These are phyloP conservation scores for Paraphaeosphaeria sporulosa DNA, from an alignment of 2,329 filamentous ascomycete genomes.

Conservation along the genomic window DNA sequence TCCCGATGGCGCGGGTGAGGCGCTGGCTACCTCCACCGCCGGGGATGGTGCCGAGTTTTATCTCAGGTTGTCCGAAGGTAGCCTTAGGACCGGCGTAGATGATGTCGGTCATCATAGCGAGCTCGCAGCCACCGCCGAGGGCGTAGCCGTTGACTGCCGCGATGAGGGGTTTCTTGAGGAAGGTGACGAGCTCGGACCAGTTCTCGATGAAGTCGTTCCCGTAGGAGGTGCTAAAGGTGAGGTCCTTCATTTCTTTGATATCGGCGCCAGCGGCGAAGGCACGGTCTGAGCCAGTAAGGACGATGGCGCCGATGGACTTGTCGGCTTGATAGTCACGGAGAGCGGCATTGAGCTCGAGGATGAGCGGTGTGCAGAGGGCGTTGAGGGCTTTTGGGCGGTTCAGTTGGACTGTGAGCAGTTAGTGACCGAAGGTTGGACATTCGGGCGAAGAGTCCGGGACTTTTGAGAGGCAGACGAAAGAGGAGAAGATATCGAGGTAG, in stretches of 20 bases:
- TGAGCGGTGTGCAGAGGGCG: slow-evolving; percentile 88
- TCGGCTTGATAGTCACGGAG: slow-evolving; percentile 46
- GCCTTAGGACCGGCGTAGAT: slow-evolving; percentile 86
- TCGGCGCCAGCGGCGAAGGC: slow-evolving; percentile 86
- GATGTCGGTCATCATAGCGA: slow-evolving; percentile 97
- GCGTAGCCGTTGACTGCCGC: slow-evolving; percentile 94
- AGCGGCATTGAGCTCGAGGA: slow-evolving; percentile 73
- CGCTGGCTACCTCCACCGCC: slow-evolving; percentile 92
- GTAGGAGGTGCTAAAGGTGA: slow-evolving; percentile 89
- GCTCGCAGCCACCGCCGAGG: slow-evolving; percentile 92
- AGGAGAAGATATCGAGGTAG: not conserved
- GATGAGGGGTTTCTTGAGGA: slow-evolving; percentile 92
- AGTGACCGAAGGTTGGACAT: slow-evolving; percentile 16
- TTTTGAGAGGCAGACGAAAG: no score
- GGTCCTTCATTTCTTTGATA: slow-evolving; percentile 98
- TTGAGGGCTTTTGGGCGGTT: slow-evolving; percentile 96
- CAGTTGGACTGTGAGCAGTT: slow-evolving; percentile 73
- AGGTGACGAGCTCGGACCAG: slow-evolving; percentile 86
- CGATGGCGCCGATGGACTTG: slow-evolving; percentile 44
- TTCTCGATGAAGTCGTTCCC: slow-evolving; percentile 90
- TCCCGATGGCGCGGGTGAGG: slow-evolving; percentile 72
- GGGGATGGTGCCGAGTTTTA: slow-evolving; percentile 92
- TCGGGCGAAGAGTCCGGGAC: no score
- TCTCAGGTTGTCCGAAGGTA: slow-evolving; percentile 96
- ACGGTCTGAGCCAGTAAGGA: slow-evolving; percentile 87